A percentile compares a stretch with the other conserved stretches of the same genome.
Evolutionary conservation across 2,329 filamentous ascomycete species (phyloP).

Genomic region (Xylariaceae sp.): DNA sequence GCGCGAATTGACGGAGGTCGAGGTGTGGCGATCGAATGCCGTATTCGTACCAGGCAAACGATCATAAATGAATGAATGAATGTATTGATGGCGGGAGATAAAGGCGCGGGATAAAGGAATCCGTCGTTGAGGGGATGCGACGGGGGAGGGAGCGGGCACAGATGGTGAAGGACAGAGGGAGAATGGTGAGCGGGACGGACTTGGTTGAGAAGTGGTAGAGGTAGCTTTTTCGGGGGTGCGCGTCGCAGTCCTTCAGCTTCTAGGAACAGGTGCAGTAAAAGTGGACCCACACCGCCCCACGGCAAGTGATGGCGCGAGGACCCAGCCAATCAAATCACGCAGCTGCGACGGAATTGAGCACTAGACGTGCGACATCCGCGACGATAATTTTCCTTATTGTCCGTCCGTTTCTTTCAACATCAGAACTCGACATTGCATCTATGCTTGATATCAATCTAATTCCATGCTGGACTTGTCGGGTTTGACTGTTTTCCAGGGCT

Average conservation of each 20-base stretch:
- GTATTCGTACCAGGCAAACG: conserved; percentile 4
- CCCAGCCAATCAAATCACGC: conserved; percentile 26
- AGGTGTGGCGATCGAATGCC: background rate
- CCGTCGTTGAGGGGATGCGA: background rate
- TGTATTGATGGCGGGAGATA: conserved; percentile 3
- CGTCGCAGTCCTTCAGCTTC: conserved; percentile 17
- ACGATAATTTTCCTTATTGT: conserved; percentile 22
- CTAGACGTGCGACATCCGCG: conserved; percentile 24
- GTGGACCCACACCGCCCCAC: conserved; percentile 25
- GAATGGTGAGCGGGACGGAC: conserved; percentile 9
- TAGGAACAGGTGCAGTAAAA: conserved; percentile 4
- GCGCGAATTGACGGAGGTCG: conserved; percentile 3
- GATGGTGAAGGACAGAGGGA: conserved; percentile 12
- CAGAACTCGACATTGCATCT: conserved; percentile 17
- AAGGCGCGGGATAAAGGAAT: background rate
- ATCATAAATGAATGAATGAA: conserved; percentile 8
- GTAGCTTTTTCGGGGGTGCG: conserved; percentile 16
- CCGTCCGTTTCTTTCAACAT: conserved; percentile 29
- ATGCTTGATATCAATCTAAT: conserved; percentile 9
- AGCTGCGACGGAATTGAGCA: background rate
- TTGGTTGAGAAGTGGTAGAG: background rate
- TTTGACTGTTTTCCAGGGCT: background rate
- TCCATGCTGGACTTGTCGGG: background rate
- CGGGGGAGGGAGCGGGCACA: conserved; percentile 9
- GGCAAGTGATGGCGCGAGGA: conserved; percentile 19